Percentiles rank a stretch among this genome's conserved stretches.
These are phyloP conservation scores for Russula abietina DNA, from an alignment of 768 basidiomycete species.

Conservation along the genomic window DNA sequence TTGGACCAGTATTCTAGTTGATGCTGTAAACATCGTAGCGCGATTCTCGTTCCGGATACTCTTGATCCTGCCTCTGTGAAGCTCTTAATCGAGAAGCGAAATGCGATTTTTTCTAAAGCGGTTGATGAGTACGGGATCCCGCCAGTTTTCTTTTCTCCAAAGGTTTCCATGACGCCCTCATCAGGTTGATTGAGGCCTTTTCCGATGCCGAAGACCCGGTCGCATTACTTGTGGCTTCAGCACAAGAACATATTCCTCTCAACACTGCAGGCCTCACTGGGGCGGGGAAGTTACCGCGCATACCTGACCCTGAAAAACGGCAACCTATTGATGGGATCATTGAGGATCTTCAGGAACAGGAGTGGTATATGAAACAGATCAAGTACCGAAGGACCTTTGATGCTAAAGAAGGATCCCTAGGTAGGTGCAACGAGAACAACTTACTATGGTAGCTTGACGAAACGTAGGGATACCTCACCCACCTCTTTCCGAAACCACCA, in stretches of 20 bases:
- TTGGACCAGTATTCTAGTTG: neutral
- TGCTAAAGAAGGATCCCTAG: conserved; percentile 46
- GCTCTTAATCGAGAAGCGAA: conserved; percentile 18
- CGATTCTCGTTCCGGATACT: conserved; percentile 11
- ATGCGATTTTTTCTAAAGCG: conserved; percentile 36
- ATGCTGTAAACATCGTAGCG: conserved; percentile 5
- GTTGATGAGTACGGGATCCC: conserved; percentile 41
- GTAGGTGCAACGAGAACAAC: conserved; percentile 32
- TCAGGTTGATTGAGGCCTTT: conserved; percentile 55
- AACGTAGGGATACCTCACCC: conserved; percentile 43
- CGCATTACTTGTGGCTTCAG: conserved; percentile 56
- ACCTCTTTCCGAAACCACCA: conserved; percentile 53
- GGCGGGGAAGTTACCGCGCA: conserved; percentile 14
- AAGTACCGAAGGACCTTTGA: conserved; percentile 48
- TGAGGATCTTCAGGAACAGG: conserved; percentile 47
- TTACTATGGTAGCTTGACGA: neutral
- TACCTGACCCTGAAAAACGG: conserved; percentile 44
- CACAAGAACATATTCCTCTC: conserved; percentile 64
- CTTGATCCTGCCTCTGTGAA: conserved; percentile 18
- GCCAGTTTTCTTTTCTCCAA: conserved; percentile 30
- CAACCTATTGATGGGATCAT: conserved; percentile 55
- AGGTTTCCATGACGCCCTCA: neutral
- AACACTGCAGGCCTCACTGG: conserved; percentile 38
- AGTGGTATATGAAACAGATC: conserved; percentile 71
- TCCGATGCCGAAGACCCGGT: conserved; percentile 54